Evolutionary conservation across 2,329 filamentous ascomycete species (phyloP), one percentile per base, ranked within the genome.

Genomic region (Phyllosticta citriasiana): DNA sequence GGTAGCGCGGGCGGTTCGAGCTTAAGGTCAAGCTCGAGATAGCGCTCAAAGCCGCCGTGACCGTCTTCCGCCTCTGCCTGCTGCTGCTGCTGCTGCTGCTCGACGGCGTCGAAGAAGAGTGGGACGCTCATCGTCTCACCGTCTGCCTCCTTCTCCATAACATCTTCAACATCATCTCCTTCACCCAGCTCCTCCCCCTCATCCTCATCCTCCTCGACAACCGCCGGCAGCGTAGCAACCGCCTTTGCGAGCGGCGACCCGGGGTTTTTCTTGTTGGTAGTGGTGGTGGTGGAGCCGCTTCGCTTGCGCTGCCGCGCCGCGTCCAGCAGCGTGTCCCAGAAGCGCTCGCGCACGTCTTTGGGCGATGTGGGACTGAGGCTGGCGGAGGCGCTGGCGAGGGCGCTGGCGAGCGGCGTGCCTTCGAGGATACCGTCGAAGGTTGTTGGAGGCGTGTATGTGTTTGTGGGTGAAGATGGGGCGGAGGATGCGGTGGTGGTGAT

Each of bases 271-370:
- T 51, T 19, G 3, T 22, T 30, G 47, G 14, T 22, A 6, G 22
- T 22, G 47, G 5, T 26, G 25, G 5, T 24, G 14, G 19, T 51
- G 19, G 25, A 26, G 14, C 4, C n/a, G 30, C 50, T 47, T 12
- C 27, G 64, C 60, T 66, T 71, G 27, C 68, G 62, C 52, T 67
- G 63, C 47, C 67, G 68, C n/a, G 68, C 66, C 24, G 67, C 70
- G 14, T 66, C 70, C 0, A 70, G 25, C 2, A 72, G 57, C 12
- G 66, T 64, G 14, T 63, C 62, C 69, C 69, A 72, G 57, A 72
- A 66, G 16, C 65, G 63, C 3, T 58, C 56, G 35, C 66, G 68
- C 5, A 65, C 64, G 2, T 7, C 35, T n/a, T 67, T 64, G 57
- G 56, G 54, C 50, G 63, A 24, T 50, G 24, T 16, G 22, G 61